A percentile compares a stretch with the other conserved stretches of the same genome.
These are phyloP conservation scores for Breynia disticha DNA, from an alignment of 441 rosid genomes.

Conservation along the genomic window DNA sequence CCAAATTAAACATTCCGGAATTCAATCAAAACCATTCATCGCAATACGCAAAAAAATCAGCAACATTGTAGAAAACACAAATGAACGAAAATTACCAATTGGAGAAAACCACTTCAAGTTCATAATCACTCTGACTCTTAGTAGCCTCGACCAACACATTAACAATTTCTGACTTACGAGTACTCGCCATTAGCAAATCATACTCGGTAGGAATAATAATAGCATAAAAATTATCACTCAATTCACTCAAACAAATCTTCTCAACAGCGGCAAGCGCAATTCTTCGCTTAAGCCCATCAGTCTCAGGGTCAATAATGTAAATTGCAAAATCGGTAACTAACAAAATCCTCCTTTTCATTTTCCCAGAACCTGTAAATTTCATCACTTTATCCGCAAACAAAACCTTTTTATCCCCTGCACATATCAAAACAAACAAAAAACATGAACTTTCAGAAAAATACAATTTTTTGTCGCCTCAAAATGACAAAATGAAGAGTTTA, in stretches of 20 bases:
- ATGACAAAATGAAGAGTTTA: not conserved
- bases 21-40: too few relatives aligned
- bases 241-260: constrained; percentile 67
- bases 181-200: constrained; percentile 86
- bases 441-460: not conserved
- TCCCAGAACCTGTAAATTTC: constrained; percentile 83
- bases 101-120: constrained; percentile 67
- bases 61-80: not conserved
- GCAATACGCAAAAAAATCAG: not conserved
- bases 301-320: constrained; percentile 77
- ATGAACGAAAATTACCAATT: constrained; percentile 44
- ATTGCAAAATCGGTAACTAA: constrained; percentile 74
- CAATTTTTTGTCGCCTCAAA: too few relatives aligned
- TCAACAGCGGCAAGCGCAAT: constrained; percentile 79
- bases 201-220: constrained; percentile 82
- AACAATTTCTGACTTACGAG: constrained; percentile 85
- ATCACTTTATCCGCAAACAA: constrained; percentile 81
- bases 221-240: constrained; percentile 84
- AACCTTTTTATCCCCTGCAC: constrained; percentile 60
- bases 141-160: constrained; percentile 71
- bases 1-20: too few relatives aligned
- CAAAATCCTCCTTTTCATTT: constrained; percentile 70
- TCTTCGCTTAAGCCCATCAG: constrained; percentile 61
- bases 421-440: not conserved
- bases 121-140: constrained; percentile 59